These are phyloP conservation scores for Coniochaeta hoffmannii DNA, from an alignment of 2,329 filamentous ascomycete genomes.

Conservation along the genomic window DNA sequence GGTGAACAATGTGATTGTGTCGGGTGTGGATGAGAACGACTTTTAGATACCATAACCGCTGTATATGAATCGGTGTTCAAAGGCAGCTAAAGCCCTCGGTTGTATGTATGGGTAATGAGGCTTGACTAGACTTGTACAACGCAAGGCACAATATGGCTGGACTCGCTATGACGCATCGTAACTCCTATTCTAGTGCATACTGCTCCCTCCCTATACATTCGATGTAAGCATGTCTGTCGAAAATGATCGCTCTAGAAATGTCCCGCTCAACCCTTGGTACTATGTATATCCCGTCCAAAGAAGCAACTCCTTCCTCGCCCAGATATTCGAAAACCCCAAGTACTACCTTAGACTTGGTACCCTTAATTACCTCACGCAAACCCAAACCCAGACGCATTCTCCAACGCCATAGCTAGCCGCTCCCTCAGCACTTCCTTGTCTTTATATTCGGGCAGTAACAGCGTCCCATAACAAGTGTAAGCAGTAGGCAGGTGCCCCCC, in stretches of 20 bases:
- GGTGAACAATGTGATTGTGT: slow-evolving; percentile 93
- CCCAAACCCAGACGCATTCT: slow-evolving; percentile 86
- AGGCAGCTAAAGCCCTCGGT: neutral
- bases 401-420: slow-evolving; percentile 76
- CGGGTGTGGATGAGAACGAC: slow-evolving; percentile 79
- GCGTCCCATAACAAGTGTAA: slow-evolving; percentile 86
- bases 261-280: neutral
- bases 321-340: neutral
- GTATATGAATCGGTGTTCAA: neutral
- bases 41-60: slow-evolving; percentile 45
- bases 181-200: too few relatives aligned
- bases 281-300: neutral
- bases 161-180: neutral
- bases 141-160: neutral
- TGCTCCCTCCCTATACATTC: too few relatives aligned
- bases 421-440: slow-evolving; percentile 61
- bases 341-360: too few relatives aligned
- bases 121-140: neutral
- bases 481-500: slow-evolving; percentile 67
- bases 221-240: neutral
- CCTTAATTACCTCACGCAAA: too few relatives aligned
- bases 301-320: neutral
- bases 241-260: neutral
- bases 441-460: slow-evolving; percentile 78
- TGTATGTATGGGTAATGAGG: neutral